Percentiles rank a stretch among this genome's conserved stretches.
These are phyloP conservation scores for Scutellospora calospora DNA, from an alignment of 371 early-diverging fungal species.

Conservation along the genomic window DNA sequence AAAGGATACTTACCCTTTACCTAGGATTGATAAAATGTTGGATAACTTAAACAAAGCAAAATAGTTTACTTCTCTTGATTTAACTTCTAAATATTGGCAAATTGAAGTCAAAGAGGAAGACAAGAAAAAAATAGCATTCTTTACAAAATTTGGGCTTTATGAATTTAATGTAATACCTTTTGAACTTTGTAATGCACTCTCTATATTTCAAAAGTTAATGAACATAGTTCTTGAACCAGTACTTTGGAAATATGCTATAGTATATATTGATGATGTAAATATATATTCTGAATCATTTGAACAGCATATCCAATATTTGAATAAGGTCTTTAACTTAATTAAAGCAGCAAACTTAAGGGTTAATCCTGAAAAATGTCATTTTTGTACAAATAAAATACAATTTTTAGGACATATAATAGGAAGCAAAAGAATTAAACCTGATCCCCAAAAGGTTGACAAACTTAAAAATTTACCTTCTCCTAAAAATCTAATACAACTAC, in stretches of 20 bases:
- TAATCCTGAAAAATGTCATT: constrained; percentile 39
- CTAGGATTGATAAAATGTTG: too few species aligned
- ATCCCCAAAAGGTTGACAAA: constrained; percentile 40
- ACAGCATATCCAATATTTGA: constrained; percentile 58
- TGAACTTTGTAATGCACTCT: constrained; percentile 53
- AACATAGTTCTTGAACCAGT: constrained; percentile 48
- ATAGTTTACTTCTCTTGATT: too few species aligned
- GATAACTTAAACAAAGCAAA: too few species aligned
- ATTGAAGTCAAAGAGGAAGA: too few species aligned
- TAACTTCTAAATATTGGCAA: too few species aligned
- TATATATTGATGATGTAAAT: constrained; percentile 51
- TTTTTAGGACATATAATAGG: neutral
- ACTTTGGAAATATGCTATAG: constrained; percentile 54
- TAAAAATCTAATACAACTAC: constrained; percentile 51
- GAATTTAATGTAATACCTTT: too few species aligned
- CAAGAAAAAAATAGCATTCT: neutral
- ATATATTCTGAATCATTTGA: constrained; percentile 36
- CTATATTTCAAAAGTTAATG: constrained; percentile 50
- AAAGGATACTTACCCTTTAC: too few species aligned
- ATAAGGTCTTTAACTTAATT: constrained; percentile 44
- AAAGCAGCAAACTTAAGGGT: constrained; percentile 48
- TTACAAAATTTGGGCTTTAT: too few species aligned
- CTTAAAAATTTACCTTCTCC: constrained; percentile 49
- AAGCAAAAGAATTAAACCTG: neutral
- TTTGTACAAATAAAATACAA: neutral